phyloP scores from a whole-genome alignment of 2,329 filamentous ascomycete species.

The Stachybotrys chlorohalonatus region DNA sequence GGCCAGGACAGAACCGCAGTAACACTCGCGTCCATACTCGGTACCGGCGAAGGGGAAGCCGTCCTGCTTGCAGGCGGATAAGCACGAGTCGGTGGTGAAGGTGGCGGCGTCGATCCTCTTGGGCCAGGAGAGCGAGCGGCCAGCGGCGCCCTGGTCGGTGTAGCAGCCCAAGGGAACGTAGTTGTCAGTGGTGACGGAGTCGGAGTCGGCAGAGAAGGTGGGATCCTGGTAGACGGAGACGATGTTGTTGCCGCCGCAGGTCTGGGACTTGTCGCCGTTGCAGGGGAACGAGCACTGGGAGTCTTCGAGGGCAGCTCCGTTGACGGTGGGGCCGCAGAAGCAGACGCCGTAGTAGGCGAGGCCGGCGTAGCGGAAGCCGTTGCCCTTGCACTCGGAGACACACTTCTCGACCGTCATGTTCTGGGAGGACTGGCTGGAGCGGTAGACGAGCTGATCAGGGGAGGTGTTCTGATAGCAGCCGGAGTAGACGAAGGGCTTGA shows the following conservation, averaged over 20 bases:
- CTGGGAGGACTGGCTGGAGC: conserved; percentile 23
- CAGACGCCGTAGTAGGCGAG: conserved; percentile 43
- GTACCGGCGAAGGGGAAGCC: conserved; percentile 40
- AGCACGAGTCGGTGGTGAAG: conserved; percentile 33
- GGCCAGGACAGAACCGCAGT: conserved; percentile 44
- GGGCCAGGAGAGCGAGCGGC: conserved; percentile 35
- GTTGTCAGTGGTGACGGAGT: conserved; percentile 34
- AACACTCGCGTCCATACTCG: conserved; percentile 38
- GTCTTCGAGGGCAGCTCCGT: conserved; percentile 41
- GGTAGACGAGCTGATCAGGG: conserved; percentile 29
- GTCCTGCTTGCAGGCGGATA: conserved; percentile 29
- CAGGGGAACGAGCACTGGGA: conserved; percentile 50
- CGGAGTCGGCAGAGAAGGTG: conserved; percentile 34
- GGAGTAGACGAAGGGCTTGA: conserved; percentile 37
- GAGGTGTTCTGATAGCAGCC: conserved; percentile 36
- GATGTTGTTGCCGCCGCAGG: conserved; percentile 35
- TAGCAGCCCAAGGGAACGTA: conserved; percentile 58
- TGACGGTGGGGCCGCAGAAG: conserved; percentile 42
- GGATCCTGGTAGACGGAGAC: conserved; percentile 41
- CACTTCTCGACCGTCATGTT: conserved; percentile 40
- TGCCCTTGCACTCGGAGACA: conserved; percentile 39
- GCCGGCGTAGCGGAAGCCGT: conserved; percentile 41
- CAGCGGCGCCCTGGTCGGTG: conserved; percentile 30
- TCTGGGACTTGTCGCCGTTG: conserved; percentile 32
- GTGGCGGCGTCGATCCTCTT: conserved; percentile 23